A percentile compares a stretch with the other conserved stretches of the same genome.
Conservation (phyloP, 495 filamentous ascomycete genomes). For the Aspergillus kassunensis region DNA sequence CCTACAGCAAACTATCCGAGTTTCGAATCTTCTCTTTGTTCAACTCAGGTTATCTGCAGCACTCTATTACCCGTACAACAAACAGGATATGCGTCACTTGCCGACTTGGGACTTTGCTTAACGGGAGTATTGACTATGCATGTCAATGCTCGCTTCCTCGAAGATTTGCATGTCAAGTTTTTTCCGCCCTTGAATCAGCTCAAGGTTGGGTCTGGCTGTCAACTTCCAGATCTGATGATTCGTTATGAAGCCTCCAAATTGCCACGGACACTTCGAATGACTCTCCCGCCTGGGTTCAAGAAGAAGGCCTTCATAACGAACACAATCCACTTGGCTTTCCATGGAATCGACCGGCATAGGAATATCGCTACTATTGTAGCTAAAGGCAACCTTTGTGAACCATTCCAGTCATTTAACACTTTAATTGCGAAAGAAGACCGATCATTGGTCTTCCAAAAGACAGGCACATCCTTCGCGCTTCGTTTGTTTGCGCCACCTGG, state of each 20-base stretch:
- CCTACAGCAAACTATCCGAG: constrained; percentile 7
- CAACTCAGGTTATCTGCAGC: constrained; percentile 29
- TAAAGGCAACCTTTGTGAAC: constrained; percentile 28
- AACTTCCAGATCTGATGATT: constrained; percentile 36
- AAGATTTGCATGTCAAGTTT: constrained; percentile 30
- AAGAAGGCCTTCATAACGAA: constrained; percentile 31
- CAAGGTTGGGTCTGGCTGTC: constrained; percentile 27
- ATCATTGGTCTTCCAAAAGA: constrained; percentile 33
- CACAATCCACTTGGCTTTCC: constrained; percentile 38
- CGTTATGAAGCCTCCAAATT: constrained; percentile 31
- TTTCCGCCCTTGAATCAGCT: constrained; percentile 34
- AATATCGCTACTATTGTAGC: constrained; percentile 38
- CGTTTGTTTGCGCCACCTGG: constrained; percentile 38
- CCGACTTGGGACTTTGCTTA: constrained; percentile 37
- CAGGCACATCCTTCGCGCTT: constrained; percentile 36
- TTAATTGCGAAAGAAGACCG: constrained; percentile 29
- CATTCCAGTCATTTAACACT: constrained; percentile 23
- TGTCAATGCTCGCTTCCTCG: constrained; percentile 38
- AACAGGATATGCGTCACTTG: constrained; percentile 26
- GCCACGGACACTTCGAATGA: constrained; percentile 30
- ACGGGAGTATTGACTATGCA: constrained; percentile 39
- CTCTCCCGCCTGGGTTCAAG: constrained; percentile 24
- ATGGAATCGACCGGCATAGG: constrained; percentile 35
- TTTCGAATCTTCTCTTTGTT: constrained; percentile 12
- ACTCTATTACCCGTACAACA: constrained; percentile 21